Base-by-base conservation (phyloP, 2,329 filamentous ascomycete species). In the Amesomyces nigricolor region DNA sequence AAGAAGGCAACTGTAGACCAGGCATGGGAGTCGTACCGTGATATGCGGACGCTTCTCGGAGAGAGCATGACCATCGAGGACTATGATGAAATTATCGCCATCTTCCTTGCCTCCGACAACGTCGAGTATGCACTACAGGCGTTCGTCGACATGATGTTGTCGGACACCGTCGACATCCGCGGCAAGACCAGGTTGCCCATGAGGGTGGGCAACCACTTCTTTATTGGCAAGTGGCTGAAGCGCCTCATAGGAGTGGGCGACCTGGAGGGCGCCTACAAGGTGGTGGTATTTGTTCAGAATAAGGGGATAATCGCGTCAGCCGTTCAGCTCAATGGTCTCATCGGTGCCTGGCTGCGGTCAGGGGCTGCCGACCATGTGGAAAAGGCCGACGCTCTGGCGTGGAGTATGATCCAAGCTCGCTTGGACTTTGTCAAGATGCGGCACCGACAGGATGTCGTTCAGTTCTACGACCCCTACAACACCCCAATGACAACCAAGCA, bases 111-210 rank as follows among this genome's bases (percentile, higher is more conserved):
- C 19, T 78, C 82, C 6, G 80, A 83, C 51, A 77, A 85, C 56
- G 76, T 82, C 5, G 80, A 87, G 57, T 78, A 85, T 57, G 89
- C 88, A 0, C 77, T 92, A 53, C 81, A 83, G 51, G 82, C 89
- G 0, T 95, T 95, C 69, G 88, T 87, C 62, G 89, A 96, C 68
- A 95, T 96, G 90, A 91, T 95, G 83, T 81, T 83, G 55, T 79
- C 81, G 4, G 79, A 79, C 5, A 67, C 74, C 44, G 69, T 82
- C 52, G 74, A 81, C 54, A 65, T 81, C 47, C 72, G 72, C 50
- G 73, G 72, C 55, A 66, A 62, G 48, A 63, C 65, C 7, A 68
- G 64, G 49, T 70, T 82, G 54, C 79, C 80, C 1, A 72, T 73
- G 0, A 70, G 74, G 8, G 70, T 83, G 39, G 75, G 73, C 48